Evolutionary conservation across 2,329 filamentous ascomycete species (phyloP), one percentile per base, ranked within the genome.

Genomic region (Botrytis pseudocinerea): DNA sequence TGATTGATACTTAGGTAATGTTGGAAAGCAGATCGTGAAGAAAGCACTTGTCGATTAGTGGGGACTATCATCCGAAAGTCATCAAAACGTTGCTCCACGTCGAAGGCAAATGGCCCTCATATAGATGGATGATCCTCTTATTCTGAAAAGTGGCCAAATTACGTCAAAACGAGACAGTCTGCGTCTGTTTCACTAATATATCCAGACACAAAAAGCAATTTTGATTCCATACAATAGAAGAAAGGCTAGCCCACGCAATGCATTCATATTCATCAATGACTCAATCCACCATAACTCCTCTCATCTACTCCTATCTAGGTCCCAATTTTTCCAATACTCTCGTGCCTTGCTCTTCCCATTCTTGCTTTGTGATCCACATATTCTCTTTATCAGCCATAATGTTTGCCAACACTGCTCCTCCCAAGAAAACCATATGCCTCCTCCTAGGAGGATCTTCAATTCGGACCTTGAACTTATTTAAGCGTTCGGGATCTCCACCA

Each of bases 351-450:
- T 99, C 96, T 80, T 96, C 89, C 96, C 96, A 99, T 84, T 99
- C 96, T 80, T 93, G 88, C 87, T 97, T 97, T 78, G 92, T 93
- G 80, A 99, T 95, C 96, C 96, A 99, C 96, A 98, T 98, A 82
- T 92, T 93, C 83, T 98, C 94, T 85, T 98, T 98, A 85, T 98
- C 95, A 63, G 96, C 95, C 92, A 99, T 98, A 83, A 99, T 97
- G 82, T 98, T 98, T 79, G 96, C 96, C 80, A 99, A 86, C 76
- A 99, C 96, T 40, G 96, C 96, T 79, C 96, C 96, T 73, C 96
- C 96, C 72, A 99, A 85, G 88, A 99, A 98, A n/a, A 99, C 96
- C 95, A 99, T 98, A 86, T 99, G 96, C 83, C 95, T 89, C 85
- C 96, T 90, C 84, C 96, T 89, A 48, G 96, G 96, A 69, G 96